Conservation (phyloP, 2,329 filamentous ascomycete genomes). For the Neopestalotiopsis sp. region DNA sequence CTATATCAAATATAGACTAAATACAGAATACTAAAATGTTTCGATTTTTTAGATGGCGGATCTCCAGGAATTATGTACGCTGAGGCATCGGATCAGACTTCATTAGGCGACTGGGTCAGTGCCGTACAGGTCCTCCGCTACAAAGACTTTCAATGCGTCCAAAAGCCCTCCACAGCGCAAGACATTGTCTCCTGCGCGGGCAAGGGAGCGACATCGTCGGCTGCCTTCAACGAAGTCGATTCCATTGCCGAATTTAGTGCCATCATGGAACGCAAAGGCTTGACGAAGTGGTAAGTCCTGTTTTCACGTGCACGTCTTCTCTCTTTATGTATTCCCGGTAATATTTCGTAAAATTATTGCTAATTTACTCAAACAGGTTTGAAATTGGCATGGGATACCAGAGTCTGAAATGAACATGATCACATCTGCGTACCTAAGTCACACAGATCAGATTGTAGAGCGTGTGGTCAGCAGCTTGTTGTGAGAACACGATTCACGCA, state of each 20-base stretch:
- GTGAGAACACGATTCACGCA: too few relatives aligned
- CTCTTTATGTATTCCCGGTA: too few relatives aligned
- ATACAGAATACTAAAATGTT: too few relatives aligned
- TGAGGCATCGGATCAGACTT: conserved; percentile 58
- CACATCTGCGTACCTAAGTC: neutral
- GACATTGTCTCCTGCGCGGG: conserved; percentile 16
- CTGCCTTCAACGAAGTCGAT: conserved; percentile 58
- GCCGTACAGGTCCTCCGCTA: conserved; percentile 69
- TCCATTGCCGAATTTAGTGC: conserved; percentile 68
- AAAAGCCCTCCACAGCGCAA: conserved; percentile 47
- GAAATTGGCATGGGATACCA: conserved; percentile 67
- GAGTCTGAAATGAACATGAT: neutral
- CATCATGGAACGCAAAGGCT: conserved; percentile 63
- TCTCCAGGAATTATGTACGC: conserved; percentile 82
- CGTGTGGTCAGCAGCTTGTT: too few relatives aligned
- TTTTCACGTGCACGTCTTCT: too few relatives aligned
- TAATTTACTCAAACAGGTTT: conserved; percentile 38
- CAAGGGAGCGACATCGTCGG: neutral
- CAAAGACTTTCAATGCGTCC: conserved; percentile 73
- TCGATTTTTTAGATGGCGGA: conserved; percentile 50
- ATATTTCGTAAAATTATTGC: neutral
- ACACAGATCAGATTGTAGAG: neutral
- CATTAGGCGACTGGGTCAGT: conserved; percentile 67
- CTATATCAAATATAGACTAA: too few relatives aligned
- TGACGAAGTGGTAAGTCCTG: conserved; percentile 60